Evolutionary conservation across 805 yeast genomes (phyloP), one percentile per base, ranked within the genome.

Genomic region (Saccharomycopsis guyanensis): DNA sequence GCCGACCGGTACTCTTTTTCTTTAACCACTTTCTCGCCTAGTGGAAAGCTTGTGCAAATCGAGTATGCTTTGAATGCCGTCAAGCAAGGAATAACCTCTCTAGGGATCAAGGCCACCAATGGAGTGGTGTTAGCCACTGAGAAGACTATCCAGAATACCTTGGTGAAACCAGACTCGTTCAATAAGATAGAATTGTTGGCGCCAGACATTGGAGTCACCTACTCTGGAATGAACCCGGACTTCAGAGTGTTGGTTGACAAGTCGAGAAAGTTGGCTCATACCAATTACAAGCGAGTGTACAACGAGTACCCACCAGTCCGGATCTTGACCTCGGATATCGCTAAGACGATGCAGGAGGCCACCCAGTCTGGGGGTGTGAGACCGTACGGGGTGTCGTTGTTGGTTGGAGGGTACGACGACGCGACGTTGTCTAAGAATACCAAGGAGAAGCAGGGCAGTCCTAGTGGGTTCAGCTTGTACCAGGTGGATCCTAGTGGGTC

Each of bases 191-290:
- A 86, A 41, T 66, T 76, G 51, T 76, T 93, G 58, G 88, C 98
- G 3, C 97, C 98, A 32, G 88, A 93, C 62, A 85, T 91, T 57
- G 98, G 97, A 48, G 87, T 93, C 75, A 89, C 95, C 3, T 93
- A 93, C 66, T 75, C 96, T 4, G 99, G 99, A 16, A 89, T 93
- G 97, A 97, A 97, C 22, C 98, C 99, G 19, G 99, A 93, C 64
- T 93, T 85, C 70, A 76, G 99, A 54, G 95, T 93, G 13, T 74
- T 93, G 29, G 87, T 89, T 42, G 97, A 93, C 67, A 84, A 84
- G 64, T 87, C 97, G 8, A 79, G 99, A 58, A 89, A 87, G 65
- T 80, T 85, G 50, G 86, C 97, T 38, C 97, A 93, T 64, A 81
- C 96, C 19, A 77, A 83, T 59, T 93, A 93, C 67, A 89, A 91